Evolutionary conservation across 2,329 filamentous ascomycete genomes (phyloP).

Genomic region (Trichophyton schoenleinii): DNA sequence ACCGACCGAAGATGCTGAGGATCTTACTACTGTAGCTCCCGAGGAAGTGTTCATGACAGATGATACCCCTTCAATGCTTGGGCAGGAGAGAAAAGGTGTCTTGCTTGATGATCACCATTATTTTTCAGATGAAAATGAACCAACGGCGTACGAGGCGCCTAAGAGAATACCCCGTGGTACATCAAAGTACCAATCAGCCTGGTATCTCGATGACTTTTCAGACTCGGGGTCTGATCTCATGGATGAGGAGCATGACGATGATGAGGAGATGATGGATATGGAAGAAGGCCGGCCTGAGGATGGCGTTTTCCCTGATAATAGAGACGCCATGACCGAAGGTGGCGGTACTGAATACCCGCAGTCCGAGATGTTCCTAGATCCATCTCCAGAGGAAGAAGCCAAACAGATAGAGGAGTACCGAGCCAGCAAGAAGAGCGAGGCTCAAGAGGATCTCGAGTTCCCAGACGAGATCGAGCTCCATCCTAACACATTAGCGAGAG

Average conservation of each 20-base stretch:
- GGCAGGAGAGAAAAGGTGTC: conserved; percentile 64
- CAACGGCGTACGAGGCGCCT: conserved; percentile 46
- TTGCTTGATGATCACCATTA: conserved; percentile 95
- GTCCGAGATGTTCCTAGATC: conserved; percentile 80
- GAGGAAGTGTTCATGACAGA: conserved; percentile 74
- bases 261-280: conserved; percentile 39
- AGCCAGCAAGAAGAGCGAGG: conserved; percentile 63
- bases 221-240: conserved; percentile 78
- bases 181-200: conserved; percentile 85
- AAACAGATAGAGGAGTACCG: conserved; percentile 73
- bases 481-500: conserved; percentile 71
- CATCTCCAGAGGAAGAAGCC: conserved; percentile 68
- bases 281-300: conserved; percentile 61
- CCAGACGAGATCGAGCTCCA: conserved; percentile 94
- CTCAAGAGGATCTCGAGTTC: conserved; percentile 84
- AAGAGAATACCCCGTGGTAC: conserved; percentile 80
- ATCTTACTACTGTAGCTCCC: conserved; percentile 69
- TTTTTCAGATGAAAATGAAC: conserved; percentile 84
- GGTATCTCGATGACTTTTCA: conserved; percentile 74
- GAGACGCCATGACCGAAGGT: conserved; percentile 55
- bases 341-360: conserved; percentile 82
- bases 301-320: conserved; percentile 49
- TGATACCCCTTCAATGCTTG: conserved; percentile 40
- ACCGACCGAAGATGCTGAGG: conserved; percentile 69
- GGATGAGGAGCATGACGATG: conserved; percentile 54